phyloP scores from a whole-genome alignment of 1,284 basidiomycete species.

The Tremellales sp. region DNA sequence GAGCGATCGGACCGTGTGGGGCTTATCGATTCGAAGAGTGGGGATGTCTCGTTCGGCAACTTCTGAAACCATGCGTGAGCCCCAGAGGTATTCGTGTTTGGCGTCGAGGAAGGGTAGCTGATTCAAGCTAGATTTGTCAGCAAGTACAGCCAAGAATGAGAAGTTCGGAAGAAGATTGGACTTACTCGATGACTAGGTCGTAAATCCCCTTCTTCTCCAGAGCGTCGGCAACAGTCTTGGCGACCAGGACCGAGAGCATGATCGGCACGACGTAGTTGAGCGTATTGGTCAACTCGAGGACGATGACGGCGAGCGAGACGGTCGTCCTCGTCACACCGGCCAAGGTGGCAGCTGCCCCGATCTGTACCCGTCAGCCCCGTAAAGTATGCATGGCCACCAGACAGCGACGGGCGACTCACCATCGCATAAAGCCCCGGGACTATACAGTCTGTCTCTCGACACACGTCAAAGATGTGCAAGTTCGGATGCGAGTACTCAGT shows the following conservation, averaged over 20 bases:
- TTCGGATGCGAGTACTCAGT: conserved; percentile 65
- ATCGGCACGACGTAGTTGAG: conserved; percentile 92
- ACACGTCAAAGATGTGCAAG: conserved; percentile 61
- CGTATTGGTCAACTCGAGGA: conserved; percentile 93
- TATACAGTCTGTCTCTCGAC: conserved; percentile 49
- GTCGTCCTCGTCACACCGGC: conserved; percentile 70
- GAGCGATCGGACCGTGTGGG: conserved; percentile 39
- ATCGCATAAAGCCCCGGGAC: conserved; percentile 86
- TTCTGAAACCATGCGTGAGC: conserved; percentile 65
- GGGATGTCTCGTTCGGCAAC: conserved; percentile 55
- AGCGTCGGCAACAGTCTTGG: conserved; percentile 88
- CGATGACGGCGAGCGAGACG: conserved; percentile 91
- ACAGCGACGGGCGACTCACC: conserved; percentile 40
- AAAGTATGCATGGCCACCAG: background rate
- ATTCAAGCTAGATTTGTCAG: conserved; percentile 52
- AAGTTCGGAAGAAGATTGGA: background rate
- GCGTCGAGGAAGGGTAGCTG: conserved; percentile 86
- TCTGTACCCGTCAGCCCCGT: conserved; percentile 35
- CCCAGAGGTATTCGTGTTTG: conserved; percentile 86
- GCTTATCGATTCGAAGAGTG: conserved; percentile 39
- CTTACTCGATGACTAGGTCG: conserved; percentile 85
- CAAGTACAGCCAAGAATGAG: background rate
- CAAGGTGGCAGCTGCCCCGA: conserved; percentile 80
- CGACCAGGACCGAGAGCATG: conserved; percentile 80
- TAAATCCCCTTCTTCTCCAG: conserved; percentile 93